Evolutionary conservation across 2,329 filamentous ascomycete genomes (phyloP), one percentile per base, ranked within the genome.

Genomic region (Sarocladiaceae sp.): DNA sequence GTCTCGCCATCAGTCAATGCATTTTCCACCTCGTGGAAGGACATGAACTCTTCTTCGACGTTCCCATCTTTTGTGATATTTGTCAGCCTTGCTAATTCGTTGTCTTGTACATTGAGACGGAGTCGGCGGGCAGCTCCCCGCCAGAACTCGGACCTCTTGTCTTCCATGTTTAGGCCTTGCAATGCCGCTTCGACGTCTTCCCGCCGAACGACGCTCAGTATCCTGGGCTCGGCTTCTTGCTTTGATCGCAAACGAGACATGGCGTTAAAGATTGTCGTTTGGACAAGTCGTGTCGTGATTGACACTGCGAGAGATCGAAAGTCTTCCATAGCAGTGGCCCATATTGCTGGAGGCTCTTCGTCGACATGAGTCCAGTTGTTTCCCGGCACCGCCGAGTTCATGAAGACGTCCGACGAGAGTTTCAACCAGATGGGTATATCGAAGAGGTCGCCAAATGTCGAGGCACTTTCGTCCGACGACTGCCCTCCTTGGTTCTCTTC

Each of bases 301-400:
- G 80, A 87, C 1, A 87, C 65, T 0, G 79, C 74, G 2, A 96
- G 67, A 8, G 80, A 79, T 60, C 91, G 78, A 40, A 96, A 86
- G 59, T 94, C 89, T 4, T 81, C 77, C n/a, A 95, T 77, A 0
- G 88, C 84, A 2, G 88, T 91, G 6, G 84, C 80, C 58, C 87
- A 84, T 20, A 96, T 80, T 0, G 86, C 82, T 0, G 91, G 91
- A 3, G 73, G 73, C 52, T 80, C 76, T n/a, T 78, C 75, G 18
- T 78, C 76, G 7, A 88, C 60, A 35, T 72, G 74, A 29, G 71
- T 73, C 89, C 88, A 95, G 62, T 89, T 91, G 52, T 81, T 77
- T 51, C 83, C 80, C 12, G 75, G 69, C 37, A 79, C 71, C 2
- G 72, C 65, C 12, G 77, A 76, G 55, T 92, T 93, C 89, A 95